phyloP scores from a whole-genome alignment of 805 yeast genomes.

The Yueomyces sp. region DNA sequence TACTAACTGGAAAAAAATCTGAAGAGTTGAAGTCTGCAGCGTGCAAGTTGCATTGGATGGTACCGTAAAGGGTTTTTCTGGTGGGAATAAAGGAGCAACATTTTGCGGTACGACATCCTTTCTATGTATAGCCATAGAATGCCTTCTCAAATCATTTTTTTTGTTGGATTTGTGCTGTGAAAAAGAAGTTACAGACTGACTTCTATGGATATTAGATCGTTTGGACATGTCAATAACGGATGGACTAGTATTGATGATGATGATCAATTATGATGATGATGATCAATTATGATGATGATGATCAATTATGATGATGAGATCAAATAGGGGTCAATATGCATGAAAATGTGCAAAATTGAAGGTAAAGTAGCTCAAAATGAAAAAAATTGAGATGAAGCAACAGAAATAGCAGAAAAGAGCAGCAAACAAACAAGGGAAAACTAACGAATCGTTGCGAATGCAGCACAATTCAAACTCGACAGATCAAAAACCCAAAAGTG shows the following conservation, averaged over 20 bases:
- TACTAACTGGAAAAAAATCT: slow-evolving; percentile 60
- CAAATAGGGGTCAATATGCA: too few species aligned
- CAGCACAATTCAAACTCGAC: too few species aligned
- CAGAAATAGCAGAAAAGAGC: too few species aligned
- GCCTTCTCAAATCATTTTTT: not conserved
- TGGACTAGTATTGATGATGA: not conserved
- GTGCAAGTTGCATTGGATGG: slow-evolving; percentile 31
- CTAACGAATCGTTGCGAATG: too few species aligned
- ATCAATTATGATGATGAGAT: too few species aligned
- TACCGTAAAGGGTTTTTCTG: slow-evolving; percentile 36
- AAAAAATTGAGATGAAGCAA: too few species aligned
- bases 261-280: too few species aligned
- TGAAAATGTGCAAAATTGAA: too few species aligned
- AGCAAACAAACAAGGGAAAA: too few species aligned
- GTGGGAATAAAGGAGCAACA: slow-evolving; percentile 37
- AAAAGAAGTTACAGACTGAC: not conserved
- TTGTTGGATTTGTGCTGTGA: not conserved
- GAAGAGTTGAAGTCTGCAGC: slow-evolving; percentile 50
- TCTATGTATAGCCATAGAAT: not conserved
- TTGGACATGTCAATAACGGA: not conserved
- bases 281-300: too few species aligned
- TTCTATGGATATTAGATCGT: not conserved
- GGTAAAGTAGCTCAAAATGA: too few species aligned
- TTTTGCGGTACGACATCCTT: not conserved
- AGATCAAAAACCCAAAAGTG: too few species aligned